Conservation (phyloP, 2,329 filamentous ascomycete genomes). For the Aspergillus nomiae region DNA sequence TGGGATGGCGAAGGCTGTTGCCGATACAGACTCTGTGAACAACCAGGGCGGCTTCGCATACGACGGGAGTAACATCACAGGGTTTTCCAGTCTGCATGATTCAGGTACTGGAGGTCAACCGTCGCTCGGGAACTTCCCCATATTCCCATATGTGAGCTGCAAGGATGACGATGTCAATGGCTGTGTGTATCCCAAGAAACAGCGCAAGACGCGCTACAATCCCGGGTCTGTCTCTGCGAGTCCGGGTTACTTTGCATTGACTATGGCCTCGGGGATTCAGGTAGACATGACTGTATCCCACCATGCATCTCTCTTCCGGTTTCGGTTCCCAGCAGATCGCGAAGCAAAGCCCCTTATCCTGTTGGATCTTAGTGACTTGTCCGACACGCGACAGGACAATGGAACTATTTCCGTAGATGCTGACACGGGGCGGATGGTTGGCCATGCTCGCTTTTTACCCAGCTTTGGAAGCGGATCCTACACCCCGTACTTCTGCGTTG, state of each 20-base stretch:
- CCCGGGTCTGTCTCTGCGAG: constrained; percentile 57
- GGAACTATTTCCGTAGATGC: constrained; percentile 60
- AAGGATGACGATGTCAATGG: constrained; percentile 61
- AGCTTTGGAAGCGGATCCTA: constrained; percentile 67
- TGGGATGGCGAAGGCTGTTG: constrained; percentile 59
- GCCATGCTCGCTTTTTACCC: constrained; percentile 61
- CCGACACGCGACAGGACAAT: constrained; percentile 61
- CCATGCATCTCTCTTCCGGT: constrained; percentile 65
- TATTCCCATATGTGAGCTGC: constrained; percentile 68
- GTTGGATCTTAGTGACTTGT: constrained; percentile 66
- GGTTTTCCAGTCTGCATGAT: constrained; percentile 55
- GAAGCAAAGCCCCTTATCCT: constrained; percentile 59
- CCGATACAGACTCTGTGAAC: constrained; percentile 52
- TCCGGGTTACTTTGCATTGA: constrained; percentile 68
- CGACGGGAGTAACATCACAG: constrained; percentile 54
- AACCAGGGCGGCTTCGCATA: constrained; percentile 60
- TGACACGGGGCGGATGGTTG: constrained; percentile 62
- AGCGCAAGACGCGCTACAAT: constrained; percentile 51
- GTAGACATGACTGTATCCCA: constrained; percentile 69
- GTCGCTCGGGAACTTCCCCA: constrained; percentile 71
- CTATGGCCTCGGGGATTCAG: constrained; percentile 57
- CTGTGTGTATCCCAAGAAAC: constrained; percentile 61
- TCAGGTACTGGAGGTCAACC: constrained; percentile 55
- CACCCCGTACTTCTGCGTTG: constrained; percentile 65
- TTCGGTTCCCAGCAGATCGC: constrained; percentile 56